These are phyloP conservation scores for Orychophragmus violaceus DNA, from an alignment of 345 rosid species.

Conservation along the genomic window DNA sequence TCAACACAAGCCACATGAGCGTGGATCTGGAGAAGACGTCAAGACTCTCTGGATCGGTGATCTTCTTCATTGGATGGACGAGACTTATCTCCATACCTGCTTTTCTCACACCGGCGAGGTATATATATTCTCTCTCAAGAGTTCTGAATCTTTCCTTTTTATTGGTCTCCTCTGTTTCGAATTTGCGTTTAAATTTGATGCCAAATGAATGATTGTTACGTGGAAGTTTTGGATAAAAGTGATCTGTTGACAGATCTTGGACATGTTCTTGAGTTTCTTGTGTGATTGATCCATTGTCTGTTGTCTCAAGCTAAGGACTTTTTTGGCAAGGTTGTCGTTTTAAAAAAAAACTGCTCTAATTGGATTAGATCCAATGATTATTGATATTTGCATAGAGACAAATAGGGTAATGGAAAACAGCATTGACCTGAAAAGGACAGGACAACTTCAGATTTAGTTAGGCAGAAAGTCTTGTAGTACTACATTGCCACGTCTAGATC, in stretches of 20 bases:
- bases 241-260: neutral
- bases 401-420: slow-evolving; percentile 28
- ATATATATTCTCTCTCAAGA: too few species aligned
- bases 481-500: slow-evolving; percentile 22
- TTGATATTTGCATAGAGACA: slow-evolving; percentile 12
- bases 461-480: slow-evolving; percentile 20
- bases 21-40: slow-evolving; percentile 47
- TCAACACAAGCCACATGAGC: slow-evolving; percentile 28
- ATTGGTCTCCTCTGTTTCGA: slow-evolving; percentile 38
- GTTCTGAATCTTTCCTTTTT: slow-evolving; percentile 35
- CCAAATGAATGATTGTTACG: neutral
- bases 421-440: slow-evolving; percentile 25
- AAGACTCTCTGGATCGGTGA: slow-evolving; percentile 89
- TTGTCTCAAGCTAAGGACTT: slow-evolving; percentile 1
- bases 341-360: too few species aligned
- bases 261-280: slow-evolving; percentile 13
- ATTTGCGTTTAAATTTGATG: neutral
- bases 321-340: neutral
- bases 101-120: slow-evolving; percentile 81
- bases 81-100: slow-evolving; percentile 66
- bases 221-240: neutral
- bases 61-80: slow-evolving; percentile 92
- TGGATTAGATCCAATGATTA: slow-evolving; percentile 20
- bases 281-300: neutral
- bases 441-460: slow-evolving; percentile 11